These are phyloP conservation scores for Aspergillus luchuensis DNA, from an alignment of 2,329 filamentous ascomycete species.

Conservation along the genomic window DNA sequence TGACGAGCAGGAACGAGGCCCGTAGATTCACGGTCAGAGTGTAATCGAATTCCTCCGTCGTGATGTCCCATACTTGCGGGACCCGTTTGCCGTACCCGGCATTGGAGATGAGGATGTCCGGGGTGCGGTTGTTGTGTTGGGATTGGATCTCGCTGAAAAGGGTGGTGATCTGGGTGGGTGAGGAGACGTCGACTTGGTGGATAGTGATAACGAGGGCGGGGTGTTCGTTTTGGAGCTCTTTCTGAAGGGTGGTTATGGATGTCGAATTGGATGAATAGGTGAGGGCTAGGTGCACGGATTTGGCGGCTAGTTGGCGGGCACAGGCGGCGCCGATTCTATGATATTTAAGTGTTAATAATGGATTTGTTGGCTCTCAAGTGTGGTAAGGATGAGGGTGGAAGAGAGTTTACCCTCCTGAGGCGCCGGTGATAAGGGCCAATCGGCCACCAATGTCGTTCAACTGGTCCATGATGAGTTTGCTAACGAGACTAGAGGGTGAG, in stretches of 20 bases:
- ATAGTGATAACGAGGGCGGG: conserved; percentile 49
- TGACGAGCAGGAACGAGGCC: conserved; percentile 63
- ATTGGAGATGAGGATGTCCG: conserved; percentile 67
- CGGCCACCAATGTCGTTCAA: conserved; percentile 54
- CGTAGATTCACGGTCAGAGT: conserved; percentile 64
- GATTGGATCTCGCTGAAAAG: conserved; percentile 58
- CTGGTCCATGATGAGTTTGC: conserved; percentile 17
- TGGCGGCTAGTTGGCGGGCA: conserved; percentile 56
- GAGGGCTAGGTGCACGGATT: conserved; percentile 59
- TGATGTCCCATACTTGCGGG: conserved; percentile 58
- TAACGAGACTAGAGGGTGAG: too few species aligned
- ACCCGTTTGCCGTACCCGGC: conserved; percentile 68
- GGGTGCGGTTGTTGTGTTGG: conserved; percentile 54
- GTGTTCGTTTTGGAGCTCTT: conserved; percentile 42
- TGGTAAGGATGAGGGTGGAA: too few species aligned
- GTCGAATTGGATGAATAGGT: conserved; percentile 59
- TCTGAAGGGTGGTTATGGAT: conserved; percentile 50
- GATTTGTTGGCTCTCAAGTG: too few species aligned
- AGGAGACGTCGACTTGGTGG: conserved; percentile 62
- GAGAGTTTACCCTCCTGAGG: conserved; percentile 58
- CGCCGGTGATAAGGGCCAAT: conserved; percentile 62
- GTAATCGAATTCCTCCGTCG: conserved; percentile 65
- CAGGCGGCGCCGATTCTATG: conserved; percentile 62
- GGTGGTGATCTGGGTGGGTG: conserved; percentile 54
- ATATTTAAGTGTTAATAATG: too few species aligned